Evolutionary conservation across 1,284 basidiomycete species (phyloP).

Genomic region (Tilletia caries): DNA sequence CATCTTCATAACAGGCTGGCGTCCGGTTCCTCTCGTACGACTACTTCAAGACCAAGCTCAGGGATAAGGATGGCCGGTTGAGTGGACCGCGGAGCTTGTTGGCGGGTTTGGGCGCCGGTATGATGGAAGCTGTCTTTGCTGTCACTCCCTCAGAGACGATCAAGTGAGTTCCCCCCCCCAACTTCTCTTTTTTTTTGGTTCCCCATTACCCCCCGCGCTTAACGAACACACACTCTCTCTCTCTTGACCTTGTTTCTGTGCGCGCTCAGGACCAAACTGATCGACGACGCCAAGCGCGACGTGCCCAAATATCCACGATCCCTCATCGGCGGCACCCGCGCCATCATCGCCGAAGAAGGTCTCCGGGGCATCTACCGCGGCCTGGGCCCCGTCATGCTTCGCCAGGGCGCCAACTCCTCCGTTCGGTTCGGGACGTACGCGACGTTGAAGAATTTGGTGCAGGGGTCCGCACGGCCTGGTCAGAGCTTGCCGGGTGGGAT

Average conservation of each 20-base stretch:
- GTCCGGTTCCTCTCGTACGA: conserved; percentile 94
- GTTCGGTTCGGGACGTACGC: conserved; percentile 95
- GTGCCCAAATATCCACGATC: conserved; percentile 76
- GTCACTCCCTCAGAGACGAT: conserved; percentile 98
- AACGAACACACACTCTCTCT: too few species aligned
- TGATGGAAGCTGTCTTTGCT: conserved; percentile 88
- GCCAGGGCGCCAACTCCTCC: conserved; percentile 94
- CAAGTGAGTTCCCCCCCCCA: conserved; percentile 61
- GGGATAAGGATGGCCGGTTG: conserved; percentile 59
- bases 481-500: conserved; percentile 79
- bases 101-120: conserved; percentile 89
- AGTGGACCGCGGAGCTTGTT: conserved; percentile 16
- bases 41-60: conserved; percentile 79
- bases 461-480: conserved; percentile 76
- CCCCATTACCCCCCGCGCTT: background rate
- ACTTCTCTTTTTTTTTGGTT: background rate
- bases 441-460: conserved; percentile 77
- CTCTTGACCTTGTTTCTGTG: background rate
- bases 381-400: conserved; percentile 90
- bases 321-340: conserved; percentile 77
- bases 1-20: conserved; percentile 61
- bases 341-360: conserved; percentile 82
- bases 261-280: conserved; percentile 71
- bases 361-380: conserved; percentile 78
- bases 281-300: conserved; percentile 83